These are phyloP conservation scores for Penicillium salamii DNA, from an alignment of 495 filamentous ascomycete species.

Conservation along the genomic window DNA sequence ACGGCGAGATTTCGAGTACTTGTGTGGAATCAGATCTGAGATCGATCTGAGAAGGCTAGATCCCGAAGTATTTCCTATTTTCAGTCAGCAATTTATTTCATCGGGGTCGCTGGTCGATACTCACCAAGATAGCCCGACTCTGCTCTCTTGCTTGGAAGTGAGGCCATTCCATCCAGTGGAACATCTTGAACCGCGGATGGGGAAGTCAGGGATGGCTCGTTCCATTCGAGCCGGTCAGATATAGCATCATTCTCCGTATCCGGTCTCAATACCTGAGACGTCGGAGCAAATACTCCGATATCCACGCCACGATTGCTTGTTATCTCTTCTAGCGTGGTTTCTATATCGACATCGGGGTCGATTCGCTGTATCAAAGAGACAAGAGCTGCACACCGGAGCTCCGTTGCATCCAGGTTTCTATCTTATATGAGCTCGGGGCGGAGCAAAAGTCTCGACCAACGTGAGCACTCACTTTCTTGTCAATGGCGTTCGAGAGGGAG, in stretches of 20 bases:
- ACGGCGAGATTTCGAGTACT: background rate
- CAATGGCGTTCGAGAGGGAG: conserved; percentile 20
- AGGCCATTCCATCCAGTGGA: conserved; percentile 24
- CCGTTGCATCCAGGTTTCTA: conserved; percentile 22
- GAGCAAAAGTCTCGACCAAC: background rate
- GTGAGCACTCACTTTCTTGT: conserved; percentile 14
- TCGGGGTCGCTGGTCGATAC: background rate
- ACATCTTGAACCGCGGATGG: conserved; percentile 1
- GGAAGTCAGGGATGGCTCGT: conserved; percentile 14
- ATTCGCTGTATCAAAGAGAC: background rate
- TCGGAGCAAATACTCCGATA: background rate
- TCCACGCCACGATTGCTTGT: background rate
- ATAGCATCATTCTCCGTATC: background rate
- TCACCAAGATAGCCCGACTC: conserved; percentile 24
- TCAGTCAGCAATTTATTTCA: background rate
- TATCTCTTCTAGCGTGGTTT: background rate
- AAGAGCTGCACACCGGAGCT: conserved; percentile 12
- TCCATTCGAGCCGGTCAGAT: conserved; percentile 19
- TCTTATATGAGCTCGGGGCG: background rate
- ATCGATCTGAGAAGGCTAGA: conserved; percentile 13
- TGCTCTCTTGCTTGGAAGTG: conserved; percentile 8
- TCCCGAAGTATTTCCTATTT: conserved; percentile 20
- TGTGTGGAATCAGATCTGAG: conserved; percentile 12
- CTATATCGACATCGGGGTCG: background rate
- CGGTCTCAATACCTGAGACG: no score